A percentile compares a stretch with the other conserved stretches of the same genome.
Conservation (phyloP, 108 stramenopile genomes). For the Skeletonema potamos region DNA sequence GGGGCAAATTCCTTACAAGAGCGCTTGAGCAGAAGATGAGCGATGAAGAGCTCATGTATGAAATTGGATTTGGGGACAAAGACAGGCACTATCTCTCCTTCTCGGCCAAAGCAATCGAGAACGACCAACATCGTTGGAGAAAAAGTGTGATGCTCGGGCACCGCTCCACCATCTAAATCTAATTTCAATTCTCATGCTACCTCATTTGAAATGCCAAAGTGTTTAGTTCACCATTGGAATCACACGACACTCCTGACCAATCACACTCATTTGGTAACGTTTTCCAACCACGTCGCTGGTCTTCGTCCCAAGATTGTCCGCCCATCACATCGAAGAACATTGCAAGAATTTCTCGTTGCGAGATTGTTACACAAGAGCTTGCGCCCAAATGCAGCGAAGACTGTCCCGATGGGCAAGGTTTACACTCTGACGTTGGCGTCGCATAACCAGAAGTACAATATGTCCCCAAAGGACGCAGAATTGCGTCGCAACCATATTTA, state of each 20-base stretch:
- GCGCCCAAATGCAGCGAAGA: constrained; percentile 57
- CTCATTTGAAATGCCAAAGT: not conserved
- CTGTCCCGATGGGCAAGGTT: constrained; percentile 47
- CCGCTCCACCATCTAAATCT: not conserved
- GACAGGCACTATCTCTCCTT: constrained; percentile 10
- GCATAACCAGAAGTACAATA: constrained; percentile 55
- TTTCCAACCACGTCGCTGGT: constrained; percentile 44
- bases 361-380: constrained; percentile 25
- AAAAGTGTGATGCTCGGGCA: constrained; percentile 17
- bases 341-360: constrained; percentile 44
- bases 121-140: constrained; percentile 24
- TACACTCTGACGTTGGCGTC: constrained; percentile 44
- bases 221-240: constrained; percentile 41
- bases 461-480: constrained; percentile 63
- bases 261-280: constrained; percentile 34
- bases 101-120: constrained; percentile 10
- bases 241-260: constrained; percentile 57
- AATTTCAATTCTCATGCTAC: not conserved
- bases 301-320: constrained; percentile 18
- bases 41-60: constrained; percentile 9
- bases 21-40: constrained; percentile 16
- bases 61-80: constrained; percentile 6
- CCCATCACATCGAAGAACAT: constrained; percentile 65
- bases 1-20: constrained; percentile 38
- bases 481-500: constrained; percentile 55